Evolutionary conservation across 1,284 basidiomycete genomes (phyloP), one percentile per base, ranked within the genome.

Genomic region (Singerocomus inundabilis): DNA sequence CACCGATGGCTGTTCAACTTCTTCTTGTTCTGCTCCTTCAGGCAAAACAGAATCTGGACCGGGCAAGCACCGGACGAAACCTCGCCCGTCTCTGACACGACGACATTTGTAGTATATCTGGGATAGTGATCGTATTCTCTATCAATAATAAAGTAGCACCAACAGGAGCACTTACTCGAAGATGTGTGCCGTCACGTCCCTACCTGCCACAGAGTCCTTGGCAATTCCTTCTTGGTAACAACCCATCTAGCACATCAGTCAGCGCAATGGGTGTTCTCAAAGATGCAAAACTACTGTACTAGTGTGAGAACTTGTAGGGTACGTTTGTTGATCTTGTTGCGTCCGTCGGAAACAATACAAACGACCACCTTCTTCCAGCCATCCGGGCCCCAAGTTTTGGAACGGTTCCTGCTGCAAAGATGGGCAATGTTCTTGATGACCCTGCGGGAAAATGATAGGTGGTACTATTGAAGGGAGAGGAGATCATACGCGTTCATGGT

Each of bases 351-450:
- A 12, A 96, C 92, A 49, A 96, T 79, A 63, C 92, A 95, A 26
- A 96, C 92, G 33, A 96, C 92, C 41, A 94, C 84, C 70, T 97
- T 97, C 75, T 96, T 88, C 95, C 94, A 98, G 12, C 93, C 91
- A 40, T 95, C 87, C 5, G 85, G 72, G 12, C 95, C 95, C 94
- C 94, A 98, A n/a, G 80, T 94, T 74, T 91, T 94, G 28, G 91
- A 94, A 46, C 83, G 78, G 30, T 72, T 78, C 34, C 94, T 79
- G 44, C 82, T 74, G 68, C 93, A 96, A 18, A 98, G 80, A 67
- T 93, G 87, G 7, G 87, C 82, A 49, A 93, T 75, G 68, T 93
- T 94, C 76, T 93, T 95, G 75, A 95, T 88, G 44, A 95, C 93
- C 51, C 85, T 87, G 53, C 1, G 47, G 38, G 41, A 50, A 49